Evolutionary conservation across 2,329 filamentous ascomycete genomes (phyloP), one percentile per base, ranked within the genome.

Genomic region (Sarocladium oryzae): DNA sequence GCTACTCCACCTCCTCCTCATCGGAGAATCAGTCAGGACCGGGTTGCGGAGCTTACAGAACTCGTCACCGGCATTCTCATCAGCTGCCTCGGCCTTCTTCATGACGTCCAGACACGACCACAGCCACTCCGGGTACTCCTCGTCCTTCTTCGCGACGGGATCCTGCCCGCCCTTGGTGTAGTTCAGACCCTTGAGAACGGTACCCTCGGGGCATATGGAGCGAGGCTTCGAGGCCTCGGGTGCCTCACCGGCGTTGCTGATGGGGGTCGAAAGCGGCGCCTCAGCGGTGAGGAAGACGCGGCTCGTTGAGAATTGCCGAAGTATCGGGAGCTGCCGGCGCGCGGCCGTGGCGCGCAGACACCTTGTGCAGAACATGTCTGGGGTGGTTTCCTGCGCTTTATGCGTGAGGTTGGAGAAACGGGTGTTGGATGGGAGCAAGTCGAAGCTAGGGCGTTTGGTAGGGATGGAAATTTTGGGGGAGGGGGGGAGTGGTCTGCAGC

Each of bases 81-180:
- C 78, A 3, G 69, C 78, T 2, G 70, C 72, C 13, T 68, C 70
- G 3, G 61, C 66, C 62, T 77, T 81, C 67, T 81, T 78, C 67
- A 80, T 73, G 52, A 79, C 75, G 49, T 84, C 78, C 51, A 93
- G 69, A 58, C 86, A 82, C 2, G 69, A 74, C 89, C 89, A 95
- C 55, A 95, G 67, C 89, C 89, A 95, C 21, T 73, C 74, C 2
- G 89, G 89, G 68, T 95, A 95, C 55, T 87, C 86, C 20, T 82
- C 74, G 58, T 95, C 89, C 30, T 82, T 75, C 60, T 84, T 66
- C 9, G 89, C 89, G 5, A 92, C 73, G 0, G 89, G 88, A 63
- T 92, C 88, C 32, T 76, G 70, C 62, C 79, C 78, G 57, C 79
- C 81, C 72, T 93, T 93, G 61, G 84, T 69, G 68, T 86, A 92